A percentile compares a stretch with the other conserved stretches of the same genome.
Evolutionary conservation across 148 eudicot species (phyloP).

Genomic region (Dysphania ambrosioides): DNA sequence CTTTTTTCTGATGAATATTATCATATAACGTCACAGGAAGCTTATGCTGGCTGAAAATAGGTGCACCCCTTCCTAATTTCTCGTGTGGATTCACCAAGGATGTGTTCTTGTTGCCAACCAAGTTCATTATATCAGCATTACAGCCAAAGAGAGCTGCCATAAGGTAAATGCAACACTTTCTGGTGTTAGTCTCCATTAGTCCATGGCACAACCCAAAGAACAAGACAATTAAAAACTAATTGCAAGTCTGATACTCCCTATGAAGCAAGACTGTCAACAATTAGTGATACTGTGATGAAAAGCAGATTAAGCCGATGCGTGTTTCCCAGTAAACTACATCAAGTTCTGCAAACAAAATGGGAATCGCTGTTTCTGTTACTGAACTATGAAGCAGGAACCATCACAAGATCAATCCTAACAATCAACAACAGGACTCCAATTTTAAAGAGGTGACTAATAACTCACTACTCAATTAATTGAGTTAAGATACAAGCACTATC

Average conservation of each 20-base stretch:
- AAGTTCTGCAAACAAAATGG: not conserved
- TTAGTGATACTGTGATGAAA: not conserved
- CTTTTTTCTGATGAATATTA: conserved; percentile 25
- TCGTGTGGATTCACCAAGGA: conserved; percentile 24
- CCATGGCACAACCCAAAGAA: not conserved
- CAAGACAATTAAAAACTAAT: no score
- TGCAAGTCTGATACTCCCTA: not conserved
- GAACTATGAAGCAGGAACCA: not conserved
- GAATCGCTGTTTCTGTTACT: not conserved
- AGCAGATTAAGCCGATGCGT: not conserved
- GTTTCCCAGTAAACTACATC: not conserved
- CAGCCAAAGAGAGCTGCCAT: conserved; percentile 37
- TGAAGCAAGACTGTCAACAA: not conserved
- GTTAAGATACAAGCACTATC: no score
- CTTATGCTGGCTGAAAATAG: conserved; percentile 32
- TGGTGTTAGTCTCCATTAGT: conserved; percentile 1
- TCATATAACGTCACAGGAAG: conserved; percentile 30
- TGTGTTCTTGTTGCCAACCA: conserved; percentile 29
- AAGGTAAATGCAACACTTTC: conserved; percentile 10
- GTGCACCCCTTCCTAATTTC: conserved; percentile 26
- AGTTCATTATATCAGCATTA: conserved; percentile 28
- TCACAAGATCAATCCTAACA: not conserved
- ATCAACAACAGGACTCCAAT: not conserved
- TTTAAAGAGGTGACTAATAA: not conserved
- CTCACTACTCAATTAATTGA: not conserved